Percentiles rank a stretch among this genome's conserved stretches.
Evolutionary conservation across 1,284 basidiomycete species (phyloP).

Genomic region (Mycocalia duriaeana): DNA sequence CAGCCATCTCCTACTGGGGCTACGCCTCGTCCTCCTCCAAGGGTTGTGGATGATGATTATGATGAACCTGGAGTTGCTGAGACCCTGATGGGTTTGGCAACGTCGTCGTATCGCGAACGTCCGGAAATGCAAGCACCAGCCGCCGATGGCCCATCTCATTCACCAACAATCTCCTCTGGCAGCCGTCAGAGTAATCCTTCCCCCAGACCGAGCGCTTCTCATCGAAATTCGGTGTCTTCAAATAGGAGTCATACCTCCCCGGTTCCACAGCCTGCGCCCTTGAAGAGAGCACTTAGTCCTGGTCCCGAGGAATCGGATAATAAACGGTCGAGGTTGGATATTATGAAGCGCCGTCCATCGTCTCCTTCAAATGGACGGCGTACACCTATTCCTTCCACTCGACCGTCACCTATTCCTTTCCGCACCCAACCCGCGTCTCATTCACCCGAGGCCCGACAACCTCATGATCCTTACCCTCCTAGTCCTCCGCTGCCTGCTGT

Average conservation of each 20-base stretch:
- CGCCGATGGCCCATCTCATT: slow-evolving; percentile 34
- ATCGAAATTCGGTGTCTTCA: slow-evolving; percentile 54
- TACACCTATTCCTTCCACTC: slow-evolving; percentile 50
- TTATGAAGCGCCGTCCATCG: slow-evolving; percentile 44
- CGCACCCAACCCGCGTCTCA: slow-evolving; percentile 60
- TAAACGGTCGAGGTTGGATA: slow-evolving; percentile 62
- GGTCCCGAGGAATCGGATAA: slow-evolving; percentile 52
- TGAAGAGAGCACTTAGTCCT: slow-evolving; percentile 67
- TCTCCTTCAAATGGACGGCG: slow-evolving; percentile 48
- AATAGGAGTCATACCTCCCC: slow-evolving; percentile 50
- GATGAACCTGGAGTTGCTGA: slow-evolving; percentile 73
- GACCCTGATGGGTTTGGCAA: slow-evolving; percentile 58
- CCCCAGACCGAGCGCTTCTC: slow-evolving; percentile 39
- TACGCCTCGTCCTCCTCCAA: slow-evolving; percentile 51
- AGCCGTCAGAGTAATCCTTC: slow-evolving; percentile 46
- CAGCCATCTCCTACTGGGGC: slow-evolving; percentile 67
- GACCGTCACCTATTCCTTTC: slow-evolving; percentile 73
- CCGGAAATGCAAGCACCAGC: slow-evolving; percentile 25
- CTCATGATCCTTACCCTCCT: slow-evolving; percentile 40
- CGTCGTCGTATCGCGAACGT: slow-evolving; percentile 26
- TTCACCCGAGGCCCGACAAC: slow-evolving; percentile 56
- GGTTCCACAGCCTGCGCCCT: slow-evolving; percentile 32
- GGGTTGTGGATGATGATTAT: slow-evolving; percentile 77
- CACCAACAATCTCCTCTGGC: slow-evolving; percentile 48
- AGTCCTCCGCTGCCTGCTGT: slow-evolving; percentile 53